These are phyloP conservation scores for Luzula sylvatica DNA, from an alignment of 176 grass and related monocot genomes.

Conservation along the genomic window DNA sequence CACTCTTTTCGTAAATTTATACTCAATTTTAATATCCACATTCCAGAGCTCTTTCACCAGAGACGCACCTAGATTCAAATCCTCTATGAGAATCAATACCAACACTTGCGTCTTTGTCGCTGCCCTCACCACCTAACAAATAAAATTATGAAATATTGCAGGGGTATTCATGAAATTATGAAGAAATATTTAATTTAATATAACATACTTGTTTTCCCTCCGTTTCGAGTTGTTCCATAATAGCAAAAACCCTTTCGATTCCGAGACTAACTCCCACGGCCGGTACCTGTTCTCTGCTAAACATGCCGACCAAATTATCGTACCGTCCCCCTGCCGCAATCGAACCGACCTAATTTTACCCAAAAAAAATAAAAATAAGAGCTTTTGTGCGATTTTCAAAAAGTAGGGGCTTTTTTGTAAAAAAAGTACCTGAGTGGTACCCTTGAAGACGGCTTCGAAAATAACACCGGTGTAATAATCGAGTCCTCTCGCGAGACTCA, in stretches of 20 bases:
- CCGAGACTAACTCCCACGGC: slow-evolving; percentile 96
- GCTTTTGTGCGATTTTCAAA: too few species aligned
- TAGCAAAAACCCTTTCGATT: slow-evolving; percentile 90
- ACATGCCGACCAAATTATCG: slow-evolving; percentile 91
- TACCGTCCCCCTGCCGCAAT: slow-evolving; percentile 93
- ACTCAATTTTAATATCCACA: slow-evolving; percentile 86
- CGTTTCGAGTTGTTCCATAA: slow-evolving; percentile 88
- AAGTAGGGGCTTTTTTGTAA: not conserved
- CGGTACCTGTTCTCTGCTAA: slow-evolving; percentile 84
- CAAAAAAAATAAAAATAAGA: too few species aligned
- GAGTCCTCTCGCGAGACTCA: slow-evolving; percentile 94
- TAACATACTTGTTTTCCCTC: slow-evolving; percentile 63
- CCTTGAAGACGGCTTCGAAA: slow-evolving; percentile 97
- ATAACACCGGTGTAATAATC: slow-evolving; percentile 99
- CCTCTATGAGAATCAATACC: slow-evolving; percentile 78
- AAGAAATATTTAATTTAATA: not conserved
- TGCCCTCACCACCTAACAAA: slow-evolving; percentile 45
- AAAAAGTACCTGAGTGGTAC: slow-evolving; percentile 80
- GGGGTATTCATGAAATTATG: too few species aligned
- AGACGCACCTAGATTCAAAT: slow-evolving; percentile 57
- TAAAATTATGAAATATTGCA: not conserved
- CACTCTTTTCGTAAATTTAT: slow-evolving; percentile 64
- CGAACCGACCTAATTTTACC: slow-evolving; percentile 56
- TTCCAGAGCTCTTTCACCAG: slow-evolving; percentile 64
- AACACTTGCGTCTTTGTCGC: slow-evolving; percentile 70